These are phyloP conservation scores for barley (Hordeum vulgare) DNA, from an alignment of 176 grass and related monocot genomes.

Conservation along the genomic window MorexV3_pseudomolecules_assembly NC_058522.1:541414625-541415124, in stretches of 20 bases:
- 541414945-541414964: not conserved
- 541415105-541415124: conserved; percentile 61
- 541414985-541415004: not conserved
- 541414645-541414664: conserved; percentile 88
- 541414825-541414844: conserved; percentile 88
- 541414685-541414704: conserved; percentile 67
- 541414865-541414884: conserved; percentile 99
- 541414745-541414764: conserved; percentile 49
- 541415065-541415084: conserved; percentile 61
- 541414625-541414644: conserved; percentile 84
- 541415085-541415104: conserved; percentile 67
- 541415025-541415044: conserved; percentile 57
- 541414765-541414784: conserved; percentile 40
- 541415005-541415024: conserved; percentile 43
- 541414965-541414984: not conserved
- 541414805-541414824: conserved; percentile 65
- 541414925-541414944: conserved; percentile 20
- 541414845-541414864: conserved; percentile 97
- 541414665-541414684: conserved; percentile 84
- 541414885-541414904: conserved; percentile 90
- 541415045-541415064: conserved; percentile 46
- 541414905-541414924: conserved; percentile 44
- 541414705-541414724: conserved; percentile 62
- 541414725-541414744: conserved; percentile 66
- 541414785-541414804: conserved; percentile 35